These are phyloP conservation scores for Colletotrichum endophyticum DNA, from an alignment of 2,329 filamentous ascomycete species.

Conservation along the genomic window DNA sequence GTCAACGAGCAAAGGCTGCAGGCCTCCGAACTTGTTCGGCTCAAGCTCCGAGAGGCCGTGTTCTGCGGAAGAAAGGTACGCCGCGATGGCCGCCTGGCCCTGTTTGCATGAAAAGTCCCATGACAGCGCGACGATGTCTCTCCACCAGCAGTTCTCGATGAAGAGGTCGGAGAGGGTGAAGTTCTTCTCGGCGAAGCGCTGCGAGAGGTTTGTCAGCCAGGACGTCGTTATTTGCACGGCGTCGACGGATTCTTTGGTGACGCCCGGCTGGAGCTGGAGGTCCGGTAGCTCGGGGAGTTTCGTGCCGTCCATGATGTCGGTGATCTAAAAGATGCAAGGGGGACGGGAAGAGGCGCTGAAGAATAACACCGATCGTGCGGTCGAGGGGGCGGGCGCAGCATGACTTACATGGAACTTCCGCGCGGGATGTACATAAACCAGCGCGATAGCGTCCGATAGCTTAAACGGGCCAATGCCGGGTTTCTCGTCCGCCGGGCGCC, in stretches of 20 bases:
- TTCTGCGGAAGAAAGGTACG: constrained; percentile 9
- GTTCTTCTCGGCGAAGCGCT: background rate
- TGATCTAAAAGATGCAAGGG: background rate
- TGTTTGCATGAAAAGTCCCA: constrained; percentile 34
- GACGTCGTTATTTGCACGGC: background rate
- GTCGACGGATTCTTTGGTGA: background rate
- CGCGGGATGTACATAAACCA: background rate
- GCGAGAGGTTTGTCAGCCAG: constrained; percentile 1
- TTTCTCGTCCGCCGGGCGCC: background rate
- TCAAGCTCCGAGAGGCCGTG: background rate
- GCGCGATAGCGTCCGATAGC: constrained; percentile 3
- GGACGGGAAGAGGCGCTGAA: background rate
- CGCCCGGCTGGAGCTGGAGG: background rate
- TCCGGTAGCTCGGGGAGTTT: background rate
- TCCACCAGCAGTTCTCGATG: constrained; percentile 29
- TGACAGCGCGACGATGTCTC: constrained; percentile 28
- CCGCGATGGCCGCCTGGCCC: constrained; percentile 17
- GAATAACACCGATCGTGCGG: background rate
- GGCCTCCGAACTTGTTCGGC: constrained; percentile 1
- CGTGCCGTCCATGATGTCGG: background rate
- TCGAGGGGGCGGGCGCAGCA: background rate
- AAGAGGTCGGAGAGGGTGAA: constrained; percentile 24
- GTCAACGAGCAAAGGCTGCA: constrained; percentile 19
- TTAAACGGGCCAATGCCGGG: background rate
- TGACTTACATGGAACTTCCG: background rate